Conservation (phyloP, 2,329 filamentous ascomycete genomes). For the Septoria linicola region DNA sequence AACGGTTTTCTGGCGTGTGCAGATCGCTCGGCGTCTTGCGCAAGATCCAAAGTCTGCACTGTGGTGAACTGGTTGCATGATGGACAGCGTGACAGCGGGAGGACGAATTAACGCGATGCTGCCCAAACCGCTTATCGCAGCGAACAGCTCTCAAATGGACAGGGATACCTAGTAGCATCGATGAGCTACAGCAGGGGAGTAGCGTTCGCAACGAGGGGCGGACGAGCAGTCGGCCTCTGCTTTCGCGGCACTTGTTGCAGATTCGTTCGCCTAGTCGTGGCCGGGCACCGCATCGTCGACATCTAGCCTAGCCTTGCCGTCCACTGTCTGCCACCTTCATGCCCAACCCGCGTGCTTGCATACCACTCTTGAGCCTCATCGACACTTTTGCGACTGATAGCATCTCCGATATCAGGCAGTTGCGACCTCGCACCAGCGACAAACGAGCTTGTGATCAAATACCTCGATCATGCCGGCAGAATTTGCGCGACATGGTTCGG, state of each 20-base stretch:
- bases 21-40: constrained; percentile 13
- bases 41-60: not conserved
- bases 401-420: too few relatives aligned
- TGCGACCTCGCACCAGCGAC: too few relatives aligned
- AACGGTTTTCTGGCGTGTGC: constrained; percentile 4
- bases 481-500: not conserved
- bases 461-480: not conserved
- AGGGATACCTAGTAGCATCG: not conserved
- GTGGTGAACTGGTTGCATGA: not conserved
- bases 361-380: constrained; percentile 2
- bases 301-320: not conserved
- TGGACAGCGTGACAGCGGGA: not conserved
- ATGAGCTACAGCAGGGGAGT: not conserved
- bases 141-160: not conserved
- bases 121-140: not conserved
- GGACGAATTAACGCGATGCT: constrained; percentile 1
- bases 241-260: not conserved
- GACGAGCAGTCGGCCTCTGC: not conserved
- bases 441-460: not conserved
- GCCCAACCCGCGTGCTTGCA: constrained; percentile 9
- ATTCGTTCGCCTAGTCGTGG: not conserved
- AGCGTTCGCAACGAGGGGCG: not conserved
- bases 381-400: not conserved
- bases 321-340: not conserved
- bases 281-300: not conserved